These are phyloP conservation scores for Aphanocladium album DNA, from an alignment of 2,329 filamentous ascomycete genomes.

Conservation along the genomic window DNA sequence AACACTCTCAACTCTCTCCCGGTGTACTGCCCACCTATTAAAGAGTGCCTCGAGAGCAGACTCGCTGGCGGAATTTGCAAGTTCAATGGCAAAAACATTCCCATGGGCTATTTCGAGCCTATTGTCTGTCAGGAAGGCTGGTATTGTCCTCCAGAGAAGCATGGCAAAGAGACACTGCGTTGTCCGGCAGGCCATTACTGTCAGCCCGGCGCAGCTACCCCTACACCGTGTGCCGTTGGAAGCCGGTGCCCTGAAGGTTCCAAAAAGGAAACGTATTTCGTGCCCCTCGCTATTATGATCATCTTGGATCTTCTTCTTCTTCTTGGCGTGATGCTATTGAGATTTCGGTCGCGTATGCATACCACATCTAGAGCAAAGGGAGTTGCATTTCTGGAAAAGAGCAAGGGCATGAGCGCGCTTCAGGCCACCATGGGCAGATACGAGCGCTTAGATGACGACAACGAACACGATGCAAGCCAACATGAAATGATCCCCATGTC, in stretches of 20 bases:
- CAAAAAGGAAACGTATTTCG: slow-evolving; percentile 34
- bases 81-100: slow-evolving; percentile 30
- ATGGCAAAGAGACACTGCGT: slow-evolving; percentile 32
- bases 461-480: slow-evolving; percentile 14
- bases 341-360: slow-evolving; percentile 31
- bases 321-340: slow-evolving; percentile 30
- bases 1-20: slow-evolving; percentile 43
- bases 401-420: slow-evolving; percentile 25
- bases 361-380: slow-evolving; percentile 20
- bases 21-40: slow-evolving; percentile 37
- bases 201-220: slow-evolving; percentile 41
- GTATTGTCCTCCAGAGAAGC: slow-evolving; percentile 39
- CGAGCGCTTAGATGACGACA: slow-evolving; percentile 26
- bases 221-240: slow-evolving; percentile 42
- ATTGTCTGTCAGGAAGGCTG: slow-evolving; percentile 43
- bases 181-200: slow-evolving; percentile 49
- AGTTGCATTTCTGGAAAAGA: not conserved
- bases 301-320: slow-evolving; percentile 38
- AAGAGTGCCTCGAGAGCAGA: slow-evolving; percentile 32
- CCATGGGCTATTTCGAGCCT: slow-evolving; percentile 46
- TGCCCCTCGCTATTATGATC: slow-evolving; percentile 39
- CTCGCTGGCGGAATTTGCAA: slow-evolving; percentile 30
- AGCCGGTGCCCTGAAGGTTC: slow-evolving; percentile 43
- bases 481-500: slow-evolving; percentile 25
- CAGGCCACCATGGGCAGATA: slow-evolving; percentile 29